Base-by-base conservation (phyloP, 345 rosid genomes). In the Lumnitzera racemosa region DNA sequence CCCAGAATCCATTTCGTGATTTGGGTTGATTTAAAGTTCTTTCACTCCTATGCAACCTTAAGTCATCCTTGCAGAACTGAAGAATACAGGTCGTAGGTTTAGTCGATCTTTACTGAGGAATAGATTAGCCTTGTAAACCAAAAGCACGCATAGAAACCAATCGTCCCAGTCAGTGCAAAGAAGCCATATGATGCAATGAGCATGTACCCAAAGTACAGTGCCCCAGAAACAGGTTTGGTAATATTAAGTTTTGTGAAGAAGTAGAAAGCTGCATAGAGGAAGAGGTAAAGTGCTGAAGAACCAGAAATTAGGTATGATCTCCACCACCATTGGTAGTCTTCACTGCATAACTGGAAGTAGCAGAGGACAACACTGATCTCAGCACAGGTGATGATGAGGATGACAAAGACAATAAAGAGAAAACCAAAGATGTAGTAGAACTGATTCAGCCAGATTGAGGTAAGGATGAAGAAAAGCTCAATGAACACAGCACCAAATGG, bases 321-420 rank as follows among this genome's bases (percentile, higher is more conserved):
- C 98, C 98, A 91, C 98, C 98, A 91, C 98, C 96, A 89, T 1
- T 71, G 77, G 64, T 91, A 91, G 71, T 91, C 96, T 81, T 91
- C 98, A 46, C 96, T 82, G 66, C 98, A 91, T 11, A 88, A 83
- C 58, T 91, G 98, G 79, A 91, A 91, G 75, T 91, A 91, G 82
- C 95, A 91, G 41, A 89, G 95, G 47, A 91, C 96, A 3, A 91
- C 53, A 0, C 92, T 85, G 83, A 87, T 91, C 80, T 89, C 98
- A 0, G 96, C 96, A 46, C 98, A 91, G 0, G 95, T 91, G 61
- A 91, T 61, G 16, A 91, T 58, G 54, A 91, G 82, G 51, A 91
- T 91, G 64, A 78, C 12, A 67, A 91, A 91, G 64, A 91, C 95
- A 0, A 87, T 76, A 80, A 91, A 89, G 59, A 91, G 83, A 84